Conservation (phyloP, 2,329 filamentous ascomycete genomes). For the Cytospora mali region DNA sequence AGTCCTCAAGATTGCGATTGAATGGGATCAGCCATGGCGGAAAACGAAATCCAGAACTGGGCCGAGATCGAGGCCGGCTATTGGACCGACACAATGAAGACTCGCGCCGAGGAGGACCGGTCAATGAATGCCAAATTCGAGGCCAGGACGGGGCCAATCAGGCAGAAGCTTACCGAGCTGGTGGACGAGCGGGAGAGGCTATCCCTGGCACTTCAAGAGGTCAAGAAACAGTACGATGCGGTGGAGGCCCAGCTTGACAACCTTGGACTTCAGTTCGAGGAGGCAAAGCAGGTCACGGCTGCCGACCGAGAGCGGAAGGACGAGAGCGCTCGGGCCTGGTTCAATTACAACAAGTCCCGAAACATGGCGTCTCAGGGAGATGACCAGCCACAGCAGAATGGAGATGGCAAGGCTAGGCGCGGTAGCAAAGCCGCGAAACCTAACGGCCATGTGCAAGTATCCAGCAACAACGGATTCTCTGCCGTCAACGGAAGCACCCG, state of each 20-base stretch:
- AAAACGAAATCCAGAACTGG: conserved; percentile 37
- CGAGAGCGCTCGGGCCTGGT: conserved; percentile 21
- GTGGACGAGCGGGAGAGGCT: conserved; percentile 42
- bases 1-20: background rate
- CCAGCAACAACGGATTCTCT: background rate
- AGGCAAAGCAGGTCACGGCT: conserved; percentile 21
- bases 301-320: conserved; percentile 27
- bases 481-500: conserved; percentile 5
- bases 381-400: conserved; percentile 16
- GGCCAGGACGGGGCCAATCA: conserved; percentile 35
- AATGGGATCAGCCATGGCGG: conserved; percentile 20
- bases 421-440: background rate
- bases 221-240: conserved; percentile 31
- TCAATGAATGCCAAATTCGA: conserved; percentile 39
- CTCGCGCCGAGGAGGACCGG: conserved; percentile 35
- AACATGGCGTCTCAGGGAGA: background rate
- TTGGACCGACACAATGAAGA: conserved; percentile 29
- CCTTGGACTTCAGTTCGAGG: conserved; percentile 23
- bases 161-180: conserved; percentile 40
- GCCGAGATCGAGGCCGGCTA: conserved; percentile 42
- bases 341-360: conserved; percentile 22
- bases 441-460: background rate
- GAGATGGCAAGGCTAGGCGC: background rate
- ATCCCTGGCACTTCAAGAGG: conserved; percentile 42
- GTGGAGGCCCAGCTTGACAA: conserved; percentile 27